phyloP scores from a whole-genome alignment of 1,284 basidiomycete genomes.

The Ustanciosporium gigantosporum region DNA sequence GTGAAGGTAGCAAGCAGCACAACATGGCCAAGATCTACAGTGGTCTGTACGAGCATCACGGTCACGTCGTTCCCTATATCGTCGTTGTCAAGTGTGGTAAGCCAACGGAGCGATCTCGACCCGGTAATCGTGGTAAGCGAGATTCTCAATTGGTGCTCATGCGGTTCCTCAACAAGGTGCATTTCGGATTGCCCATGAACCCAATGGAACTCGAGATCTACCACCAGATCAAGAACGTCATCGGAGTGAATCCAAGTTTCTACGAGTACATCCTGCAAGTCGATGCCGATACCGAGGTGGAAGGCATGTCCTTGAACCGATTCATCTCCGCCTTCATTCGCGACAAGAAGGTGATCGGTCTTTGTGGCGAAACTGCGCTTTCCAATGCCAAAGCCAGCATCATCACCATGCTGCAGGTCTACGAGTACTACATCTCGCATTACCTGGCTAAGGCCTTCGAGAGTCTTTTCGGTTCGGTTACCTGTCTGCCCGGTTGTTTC shows the following conservation, averaged over 20 bases:
- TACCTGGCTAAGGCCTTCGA: constrained; percentile 99
- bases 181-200: constrained; percentile 95
- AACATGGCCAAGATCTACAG: constrained; percentile 99
- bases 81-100: constrained; percentile 97
- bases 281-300: constrained; percentile 89
- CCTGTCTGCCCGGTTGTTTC: constrained; percentile 80
- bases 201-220: constrained; percentile 96
- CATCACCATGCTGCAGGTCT: constrained; percentile 95
- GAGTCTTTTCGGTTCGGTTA: constrained; percentile 92
- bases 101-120: constrained; percentile 86
- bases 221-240: constrained; percentile 99
- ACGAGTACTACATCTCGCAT: constrained; percentile 62
- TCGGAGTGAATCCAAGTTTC: constrained; percentile 96
- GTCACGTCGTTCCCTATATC: constrained; percentile 94
- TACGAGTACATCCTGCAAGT: constrained; percentile 97
- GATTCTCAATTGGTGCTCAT: constrained; percentile 95
- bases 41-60: constrained; percentile 88
- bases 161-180: constrained; percentile 98
- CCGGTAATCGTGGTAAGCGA: constrained; percentile 73
- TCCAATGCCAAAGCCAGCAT: constrained; percentile 88
- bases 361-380: constrained; percentile 89
- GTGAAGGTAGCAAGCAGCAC: constrained; percentile 92
- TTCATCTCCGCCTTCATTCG: constrained; percentile 82
- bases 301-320: constrained; percentile 81
- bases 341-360: constrained; percentile 89